These are phyloP conservation scores for Saccharomycopsis olivae DNA, from an alignment of 805 yeast species.

Conservation along the genomic window DNA sequence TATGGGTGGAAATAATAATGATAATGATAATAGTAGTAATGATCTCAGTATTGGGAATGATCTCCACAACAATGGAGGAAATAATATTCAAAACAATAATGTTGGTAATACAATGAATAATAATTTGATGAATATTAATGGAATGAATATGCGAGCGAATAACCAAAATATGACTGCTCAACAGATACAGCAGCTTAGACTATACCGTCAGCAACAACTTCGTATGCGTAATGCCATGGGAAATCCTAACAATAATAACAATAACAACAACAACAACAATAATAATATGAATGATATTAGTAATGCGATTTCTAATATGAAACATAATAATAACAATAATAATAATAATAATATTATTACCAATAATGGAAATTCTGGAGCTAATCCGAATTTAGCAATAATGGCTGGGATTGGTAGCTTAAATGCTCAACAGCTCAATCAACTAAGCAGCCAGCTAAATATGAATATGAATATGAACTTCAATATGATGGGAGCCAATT, in stretches of 20 bases:
- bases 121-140: background rate
- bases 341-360: background rate
- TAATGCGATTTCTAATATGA: background rate
- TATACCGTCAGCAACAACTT: too few species aligned
- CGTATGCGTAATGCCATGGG: too few species aligned
- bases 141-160: background rate
- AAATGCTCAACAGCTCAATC: constrained; percentile 8
- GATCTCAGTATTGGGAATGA: constrained; percentile 11
- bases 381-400: background rate
- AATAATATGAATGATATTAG: constrained; percentile 2
- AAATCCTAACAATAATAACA: background rate
- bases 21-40: background rate
- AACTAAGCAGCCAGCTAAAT: constrained; percentile 8
- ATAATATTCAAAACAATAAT: background rate
- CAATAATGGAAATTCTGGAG: background rate
- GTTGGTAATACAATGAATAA: background rate
- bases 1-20: background rate
- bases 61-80: background rate
- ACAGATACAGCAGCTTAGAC: too few species aligned
- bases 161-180: background rate
- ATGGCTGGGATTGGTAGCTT: constrained; percentile 7
- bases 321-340: background rate
- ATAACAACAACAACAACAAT: background rate
- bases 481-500: too few species aligned
- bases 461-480: too few species aligned